phyloP scores from a whole-genome alignment of 2,329 filamentous ascomycete species.

The Aspergillus puulaauensis region DNA sequence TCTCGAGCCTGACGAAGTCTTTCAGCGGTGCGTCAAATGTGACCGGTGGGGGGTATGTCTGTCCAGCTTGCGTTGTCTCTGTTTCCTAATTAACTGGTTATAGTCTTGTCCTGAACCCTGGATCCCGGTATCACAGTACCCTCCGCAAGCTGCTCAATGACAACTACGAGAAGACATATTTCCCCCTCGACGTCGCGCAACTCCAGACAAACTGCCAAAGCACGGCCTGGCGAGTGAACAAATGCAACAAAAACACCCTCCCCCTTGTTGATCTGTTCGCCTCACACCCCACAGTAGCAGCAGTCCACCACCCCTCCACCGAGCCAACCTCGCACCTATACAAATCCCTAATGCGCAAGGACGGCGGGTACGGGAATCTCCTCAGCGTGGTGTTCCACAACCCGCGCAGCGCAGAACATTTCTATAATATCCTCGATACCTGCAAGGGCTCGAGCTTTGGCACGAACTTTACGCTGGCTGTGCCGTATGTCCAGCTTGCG shows the following conservation, averaged over 20 bases:
- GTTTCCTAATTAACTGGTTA: background rate
- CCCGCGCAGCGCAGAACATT: background rate
- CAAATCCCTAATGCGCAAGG: background rate
- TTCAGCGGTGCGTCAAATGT: background rate
- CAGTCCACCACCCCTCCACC: background rate
- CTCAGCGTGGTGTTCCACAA: background rate
- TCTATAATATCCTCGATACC: background rate
- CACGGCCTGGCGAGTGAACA: no score
- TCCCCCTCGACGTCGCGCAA: background rate
- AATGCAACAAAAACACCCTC: background rate
- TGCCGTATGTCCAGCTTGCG: background rate
- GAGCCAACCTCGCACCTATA: background rate
- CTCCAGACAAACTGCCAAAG: background rate
- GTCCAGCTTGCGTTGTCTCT: no score
- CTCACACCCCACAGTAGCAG: background rate
- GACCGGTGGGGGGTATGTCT: background rate
- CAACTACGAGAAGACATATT: background rate
- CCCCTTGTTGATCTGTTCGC: background rate
- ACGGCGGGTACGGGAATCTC: background rate
- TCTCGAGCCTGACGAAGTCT: background rate
- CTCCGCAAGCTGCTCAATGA: background rate
- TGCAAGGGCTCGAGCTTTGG: background rate
- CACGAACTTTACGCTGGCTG: background rate
- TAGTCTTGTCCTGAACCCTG: background rate
- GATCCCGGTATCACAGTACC: background rate